Evolutionary conservation across 306 rosid species (phyloP), one percentile per base, ranked within the genome.

Genomic region (Dalbergia cultrata): DNA sequence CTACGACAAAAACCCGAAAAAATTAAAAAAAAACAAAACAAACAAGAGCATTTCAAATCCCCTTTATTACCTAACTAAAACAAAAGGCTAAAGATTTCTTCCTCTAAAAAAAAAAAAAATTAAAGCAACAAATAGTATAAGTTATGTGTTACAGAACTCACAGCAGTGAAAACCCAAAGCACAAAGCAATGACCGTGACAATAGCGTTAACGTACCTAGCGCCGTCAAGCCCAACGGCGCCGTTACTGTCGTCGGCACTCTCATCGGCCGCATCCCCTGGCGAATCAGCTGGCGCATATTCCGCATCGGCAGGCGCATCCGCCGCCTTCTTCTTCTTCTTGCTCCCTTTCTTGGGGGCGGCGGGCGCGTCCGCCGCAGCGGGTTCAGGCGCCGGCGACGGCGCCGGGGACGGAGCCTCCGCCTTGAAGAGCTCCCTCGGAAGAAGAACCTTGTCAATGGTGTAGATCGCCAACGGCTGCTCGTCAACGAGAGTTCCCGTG

Each of bases 351-450:
- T 85, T 88, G 19, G 85, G 22, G 9, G 86, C 5, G 31, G 80
- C 59, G 0, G 97, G 97, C 2, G 90, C 78, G 14, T 86, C 90
- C 4, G 93, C 97, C 0, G 91, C 88, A 2, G 87, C 77, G 0
- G 87, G 83, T 35, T 88, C 90, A 13, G 97, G 95, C 0, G 91
- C 89, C 5, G 95, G 97, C 0, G 95, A 86, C 0, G 95, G 95
- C 0, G 92, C 56, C 0, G 90, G 94, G 39, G 90, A 60, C 0
- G 84, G 84, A 0, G 91, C 93, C 9, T 74, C 67, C 2, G 81
- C 89, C 80, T 84, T 89, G 68, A 91, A 93, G 47, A 95, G 81
- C 86, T 95, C 99, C 59, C 35, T 74, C 0, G 99, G 99, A 17
- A 67, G 49, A 81, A 93, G 81, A 4, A 95, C 99, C 88, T 89